Conservation (phyloP, 2,329 filamentous ascomycete genomes). For the Mollisia scopiformis region DNA sequence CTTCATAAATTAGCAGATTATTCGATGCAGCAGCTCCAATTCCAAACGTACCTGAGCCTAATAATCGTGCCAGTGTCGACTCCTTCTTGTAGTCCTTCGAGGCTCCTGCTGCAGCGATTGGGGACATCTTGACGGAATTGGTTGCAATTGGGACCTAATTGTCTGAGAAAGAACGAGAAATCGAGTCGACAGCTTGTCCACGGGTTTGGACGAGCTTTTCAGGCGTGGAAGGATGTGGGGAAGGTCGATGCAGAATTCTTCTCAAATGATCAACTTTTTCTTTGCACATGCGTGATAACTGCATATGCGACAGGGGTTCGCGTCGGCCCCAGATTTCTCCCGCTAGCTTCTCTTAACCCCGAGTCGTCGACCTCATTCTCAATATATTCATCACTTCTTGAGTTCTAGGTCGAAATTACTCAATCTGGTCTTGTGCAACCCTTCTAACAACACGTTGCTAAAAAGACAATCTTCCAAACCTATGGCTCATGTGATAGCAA, state of each 20-base stretch:
- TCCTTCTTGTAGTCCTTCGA: conserved; percentile 74
- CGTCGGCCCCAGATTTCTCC: background rate
- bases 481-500: no score
- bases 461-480: no score
- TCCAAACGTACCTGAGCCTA: conserved; percentile 77
- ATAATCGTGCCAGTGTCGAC: conserved; percentile 82
- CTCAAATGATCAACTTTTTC: background rate
- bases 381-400: no score
- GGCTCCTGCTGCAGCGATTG: conserved; percentile 35
- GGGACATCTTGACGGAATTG: conserved; percentile 21
- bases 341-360: no score
- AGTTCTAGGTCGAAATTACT: no score
- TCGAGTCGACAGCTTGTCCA: background rate
- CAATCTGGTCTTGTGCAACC: no score
- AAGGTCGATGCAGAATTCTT: background rate
- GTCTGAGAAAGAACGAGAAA: background rate
- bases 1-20: conserved; percentile 48
- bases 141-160: background rate
- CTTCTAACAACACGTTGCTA: no score
- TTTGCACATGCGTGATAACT: background rate
- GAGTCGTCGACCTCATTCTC: no score
- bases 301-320: background rate
- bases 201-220: background rate
- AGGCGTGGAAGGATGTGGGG: background rate
- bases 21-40: background rate